phyloP scores from a whole-genome alignment of 2,329 filamentous ascomycete genomes.

The Aspergillus ruber region DNA sequence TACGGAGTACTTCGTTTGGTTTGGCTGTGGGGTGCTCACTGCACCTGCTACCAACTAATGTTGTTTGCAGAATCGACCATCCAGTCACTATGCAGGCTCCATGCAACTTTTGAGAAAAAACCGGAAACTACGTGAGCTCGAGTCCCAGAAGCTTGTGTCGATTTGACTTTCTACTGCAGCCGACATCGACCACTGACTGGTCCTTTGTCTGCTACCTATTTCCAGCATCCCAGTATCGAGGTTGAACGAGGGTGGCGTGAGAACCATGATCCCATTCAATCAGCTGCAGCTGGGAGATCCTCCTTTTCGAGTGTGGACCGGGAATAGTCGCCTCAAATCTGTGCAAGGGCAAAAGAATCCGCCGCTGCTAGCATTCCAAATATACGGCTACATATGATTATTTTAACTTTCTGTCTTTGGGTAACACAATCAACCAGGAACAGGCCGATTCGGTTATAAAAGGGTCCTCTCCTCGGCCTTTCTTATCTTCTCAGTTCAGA shows the following conservation, averaged over 20 bases:
- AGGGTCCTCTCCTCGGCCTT: background rate
- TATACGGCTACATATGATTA: background rate
- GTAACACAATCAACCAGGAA: background rate
- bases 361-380: background rate
- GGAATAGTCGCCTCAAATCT: background rate
- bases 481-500: background rate
- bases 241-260: background rate
- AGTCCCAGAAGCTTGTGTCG: no score
- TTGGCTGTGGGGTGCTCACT: no score
- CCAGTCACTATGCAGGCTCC: no score
- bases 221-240: background rate
- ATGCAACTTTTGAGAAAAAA: no score
- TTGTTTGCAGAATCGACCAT: no score
- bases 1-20: no score
- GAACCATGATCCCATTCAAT: background rate
- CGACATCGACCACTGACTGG: background rate
- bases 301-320: background rate
- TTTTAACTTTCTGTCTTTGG: background rate
- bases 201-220: background rate
- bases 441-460: background rate
- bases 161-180: no score
- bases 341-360: background rate
- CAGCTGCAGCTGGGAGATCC: background rate
- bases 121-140: no score
- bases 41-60: no score